phyloP scores from a whole-genome alignment of 2,329 filamentous ascomycete species.

The Curvularia verruculosa region DNA sequence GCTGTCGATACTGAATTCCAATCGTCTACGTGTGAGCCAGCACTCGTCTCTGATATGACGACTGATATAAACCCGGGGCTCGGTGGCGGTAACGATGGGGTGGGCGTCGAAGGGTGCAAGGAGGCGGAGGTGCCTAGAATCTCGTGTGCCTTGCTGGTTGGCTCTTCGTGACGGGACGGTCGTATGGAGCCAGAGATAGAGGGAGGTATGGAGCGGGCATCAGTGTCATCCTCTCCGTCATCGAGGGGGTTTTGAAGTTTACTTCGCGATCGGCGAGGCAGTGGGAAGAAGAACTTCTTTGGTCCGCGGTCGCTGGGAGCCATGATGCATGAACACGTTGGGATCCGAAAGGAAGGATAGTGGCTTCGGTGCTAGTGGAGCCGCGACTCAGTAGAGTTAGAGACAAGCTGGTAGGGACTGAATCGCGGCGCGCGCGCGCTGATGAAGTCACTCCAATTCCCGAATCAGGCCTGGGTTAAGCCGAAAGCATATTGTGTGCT shows the following conservation, averaged over 20 bases:
- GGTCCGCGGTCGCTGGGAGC: slow-evolving; percentile 31
- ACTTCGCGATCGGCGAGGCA: slow-evolving; percentile 40
- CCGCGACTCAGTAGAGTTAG: slow-evolving; percentile 36
- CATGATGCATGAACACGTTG: slow-evolving; percentile 33
- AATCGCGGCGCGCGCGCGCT: slow-evolving; percentile 28
- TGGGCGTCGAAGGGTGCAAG: slow-evolving; percentile 33
- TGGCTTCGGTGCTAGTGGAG: slow-evolving; percentile 26
- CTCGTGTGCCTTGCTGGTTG: slow-evolving; percentile 45
- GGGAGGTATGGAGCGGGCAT: slow-evolving; percentile 27
- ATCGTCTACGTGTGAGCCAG: slow-evolving; percentile 35
- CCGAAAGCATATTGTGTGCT: slow-evolving; percentile 22
- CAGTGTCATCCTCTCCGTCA: slow-evolving; percentile 1
- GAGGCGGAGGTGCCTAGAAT: slow-evolving; percentile 46
- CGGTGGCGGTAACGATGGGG: slow-evolving; percentile 28
- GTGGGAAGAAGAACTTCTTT: slow-evolving; percentile 47
- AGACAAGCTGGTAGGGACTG: slow-evolving; percentile 24
- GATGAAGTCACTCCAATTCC: slow-evolving; percentile 14
- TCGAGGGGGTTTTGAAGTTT: slow-evolving; percentile 27
- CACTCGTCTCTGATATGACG: slow-evolving; percentile 40
- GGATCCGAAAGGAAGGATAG: slow-evolving; percentile 6
- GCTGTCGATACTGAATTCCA: slow-evolving; percentile 26
- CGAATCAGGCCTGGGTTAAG: slow-evolving; percentile 16
- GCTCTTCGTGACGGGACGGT: slow-evolving; percentile 32
- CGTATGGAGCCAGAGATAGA: slow-evolving; percentile 29
- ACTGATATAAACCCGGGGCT: slow-evolving; percentile 44